Evolutionary conservation across 2,329 filamentous ascomycete species (phyloP), one percentile per base, ranked within the genome.

Genomic region (Apiospora hydei): DNA sequence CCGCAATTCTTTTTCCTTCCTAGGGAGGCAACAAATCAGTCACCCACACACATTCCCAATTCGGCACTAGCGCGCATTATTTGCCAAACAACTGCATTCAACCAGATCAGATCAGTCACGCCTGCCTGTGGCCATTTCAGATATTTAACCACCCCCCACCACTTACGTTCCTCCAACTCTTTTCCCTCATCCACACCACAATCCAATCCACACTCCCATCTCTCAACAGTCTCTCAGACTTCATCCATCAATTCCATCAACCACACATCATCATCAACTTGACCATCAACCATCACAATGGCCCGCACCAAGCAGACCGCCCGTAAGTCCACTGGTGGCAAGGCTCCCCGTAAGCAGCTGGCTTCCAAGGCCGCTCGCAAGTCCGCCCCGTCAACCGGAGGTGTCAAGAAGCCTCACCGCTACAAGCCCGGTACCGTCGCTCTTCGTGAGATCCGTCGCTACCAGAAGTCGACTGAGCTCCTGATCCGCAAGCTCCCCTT

Each of bases 321-420:
- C 80, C 89, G 90, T 83, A 92, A 98, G 89, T 93, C 91, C 84
- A 93, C 91, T 80, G 91, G 91, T 91, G 91, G 91, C 89, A 93
- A 93, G 88, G 91, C 91, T 79, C 91, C 91, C 75, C 90, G 91
- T 87, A 99, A 99, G 94, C 95, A 98, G 91, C 95, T 98, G 83
- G 96, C 96, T 81, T 98, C 95, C 90, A 98, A 98, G 94, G 96
- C 96, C 78, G 96, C 96, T 82, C 95, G 96, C 89, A 99, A 99
- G 92, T 95, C 93, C 81, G 96, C 96, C 74, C 96, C 96, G 80
- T 98, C 95, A 76, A 98, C 96, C 84, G 96, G 96, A 81, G 93
- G 93, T 92, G 93, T 96, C 91, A 96, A 96, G 93, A 96, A 96
- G 93, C 94, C 94, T 86, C 93, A 95, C 88, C 90, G 93, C 82